Evolutionary conservation across 495 filamentous ascomycete species (phyloP).

Genomic region (Daldinia concentrica): DNA sequence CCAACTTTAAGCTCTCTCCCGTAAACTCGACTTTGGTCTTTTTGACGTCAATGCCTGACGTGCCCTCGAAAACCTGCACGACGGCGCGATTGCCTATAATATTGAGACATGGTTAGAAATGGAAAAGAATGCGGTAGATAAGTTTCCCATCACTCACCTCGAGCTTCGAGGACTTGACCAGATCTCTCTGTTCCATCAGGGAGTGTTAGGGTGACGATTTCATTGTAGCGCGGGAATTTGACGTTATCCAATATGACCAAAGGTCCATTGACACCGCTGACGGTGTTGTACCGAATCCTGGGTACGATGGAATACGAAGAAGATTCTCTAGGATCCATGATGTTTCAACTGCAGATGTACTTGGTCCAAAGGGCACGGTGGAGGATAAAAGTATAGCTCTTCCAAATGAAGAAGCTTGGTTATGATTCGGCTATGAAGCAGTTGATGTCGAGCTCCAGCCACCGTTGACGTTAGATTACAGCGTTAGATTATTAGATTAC

Average conservation of each 20-base stretch:
- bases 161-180: conserved; percentile 96
- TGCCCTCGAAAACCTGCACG: conserved; percentile 98
- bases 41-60: conserved; percentile 96
- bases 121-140: not conserved
- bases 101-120: conserved; percentile 36
- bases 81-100: conserved; percentile 83
- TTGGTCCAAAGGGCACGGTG: conserved; percentile 18
- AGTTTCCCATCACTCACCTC: conserved; percentile 65
- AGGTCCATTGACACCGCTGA: conserved; percentile 96
- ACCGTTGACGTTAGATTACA: conserved; percentile 40
- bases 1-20: conserved; percentile 95
- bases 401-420: conserved; percentile 26
- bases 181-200: conserved; percentile 93
- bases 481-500: conserved; percentile 2
- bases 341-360: conserved; percentile 44
- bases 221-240: conserved; percentile 97
- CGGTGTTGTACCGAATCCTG: conserved; percentile 95
- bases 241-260: conserved; percentile 98
- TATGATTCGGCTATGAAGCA: conserved; percentile 30
- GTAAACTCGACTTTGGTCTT: conserved; percentile 99
- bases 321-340: conserved; percentile 85
- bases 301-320: conserved; percentile 76
- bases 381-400: conserved; percentile 16
- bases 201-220: conserved; percentile 95
- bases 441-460: conserved; percentile 38